Evolutionary conservation across 768 basidiomycete species (phyloP).

Genomic region (Antrodiella citrinella): DNA sequence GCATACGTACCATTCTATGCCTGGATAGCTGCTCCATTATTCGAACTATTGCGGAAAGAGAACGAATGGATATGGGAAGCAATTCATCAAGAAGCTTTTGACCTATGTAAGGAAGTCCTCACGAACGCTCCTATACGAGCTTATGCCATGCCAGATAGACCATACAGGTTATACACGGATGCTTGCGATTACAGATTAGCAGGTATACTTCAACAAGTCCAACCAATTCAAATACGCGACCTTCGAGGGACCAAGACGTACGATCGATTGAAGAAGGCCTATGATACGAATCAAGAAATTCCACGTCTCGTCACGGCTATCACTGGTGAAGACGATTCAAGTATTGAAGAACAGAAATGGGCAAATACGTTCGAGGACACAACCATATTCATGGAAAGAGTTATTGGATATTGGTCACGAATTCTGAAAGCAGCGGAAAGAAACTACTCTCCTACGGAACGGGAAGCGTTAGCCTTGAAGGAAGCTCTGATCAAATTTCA

Average conservation of each 20-base stretch:
- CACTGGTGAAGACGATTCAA: no score
- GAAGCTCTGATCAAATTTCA: slow-evolving; percentile 20
- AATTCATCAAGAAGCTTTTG: slow-evolving; percentile 15
- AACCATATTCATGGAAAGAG: slow-evolving; percentile 19
- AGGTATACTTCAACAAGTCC: slow-evolving; percentile 17
- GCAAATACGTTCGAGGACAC: no score
- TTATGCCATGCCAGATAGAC: slow-evolving; percentile 10
- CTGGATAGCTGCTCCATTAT: slow-evolving; percentile 19
- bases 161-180: slow-evolving; percentile 19
- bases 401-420: slow-evolving; percentile 19
- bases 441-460: slow-evolving; percentile 19
- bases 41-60: slow-evolving; percentile 15
- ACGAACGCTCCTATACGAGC: slow-evolving; percentile 13
- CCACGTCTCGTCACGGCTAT: no score
- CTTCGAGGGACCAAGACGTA: slow-evolving; percentile 17
- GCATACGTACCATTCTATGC: no score
- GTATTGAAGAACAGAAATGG: no score
- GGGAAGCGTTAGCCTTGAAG: slow-evolving; percentile 15
- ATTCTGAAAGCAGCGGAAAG: slow-evolving; percentile 16
- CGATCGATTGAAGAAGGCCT: slow-evolving; percentile 10
- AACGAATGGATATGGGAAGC: slow-evolving; percentile 16
- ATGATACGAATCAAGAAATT: no score
- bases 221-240: slow-evolving; percentile 15
- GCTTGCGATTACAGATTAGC: slow-evolving; percentile 17
- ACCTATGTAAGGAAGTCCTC: slow-evolving; percentile 14